phyloP scores from a whole-genome alignment of 768 basidiomycete genomes.

The Lactarius akahatsu region DNA sequence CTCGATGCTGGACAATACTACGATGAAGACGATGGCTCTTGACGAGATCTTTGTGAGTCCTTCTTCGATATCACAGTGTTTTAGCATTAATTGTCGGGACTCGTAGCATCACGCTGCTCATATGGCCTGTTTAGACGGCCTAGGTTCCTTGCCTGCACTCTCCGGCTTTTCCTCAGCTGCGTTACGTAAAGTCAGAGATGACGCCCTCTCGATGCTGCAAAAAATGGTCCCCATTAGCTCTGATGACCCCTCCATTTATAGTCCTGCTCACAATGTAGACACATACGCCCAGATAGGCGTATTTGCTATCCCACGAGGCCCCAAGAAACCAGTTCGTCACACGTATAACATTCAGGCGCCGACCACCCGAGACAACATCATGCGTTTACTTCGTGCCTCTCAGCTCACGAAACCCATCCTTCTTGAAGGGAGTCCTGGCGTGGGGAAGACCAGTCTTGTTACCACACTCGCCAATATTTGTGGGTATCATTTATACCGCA shows the following conservation, averaged over 20 bases:
- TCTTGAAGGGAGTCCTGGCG: slow-evolving; percentile 96
- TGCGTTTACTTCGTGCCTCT: slow-evolving; percentile 85
- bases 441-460: slow-evolving; percentile 94
- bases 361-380: slow-evolving; percentile 83
- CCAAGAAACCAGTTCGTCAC: slow-evolving; percentile 37
- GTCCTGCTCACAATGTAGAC: slow-evolving; percentile 39
- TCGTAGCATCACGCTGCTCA: slow-evolving; percentile 86
- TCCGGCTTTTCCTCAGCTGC: slow-evolving; percentile 59
- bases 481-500: slow-evolving; percentile 80
- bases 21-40: slow-evolving; percentile 38
- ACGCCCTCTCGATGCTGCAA: slow-evolving; percentile 55
- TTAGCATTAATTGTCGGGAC: slow-evolving; percentile 18
- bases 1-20: slow-evolving; percentile 42
- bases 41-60: slow-evolving; percentile 67
- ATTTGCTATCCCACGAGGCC: slow-evolving; percentile 70
- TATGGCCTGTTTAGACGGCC: slow-evolving; percentile 89
- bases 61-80: not conserved
- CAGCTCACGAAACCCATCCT: slow-evolving; percentile 90
- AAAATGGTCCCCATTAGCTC: slow-evolving; percentile 50
- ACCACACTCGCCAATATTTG: slow-evolving; percentile 79
- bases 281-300: slow-evolving; percentile 60
- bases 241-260: slow-evolving; percentile 32
- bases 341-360: slow-evolving; percentile 84
- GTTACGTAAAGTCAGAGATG: slow-evolving; percentile 58
- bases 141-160: slow-evolving; percentile 75